These are phyloP conservation scores for Phytophthora hybrid DNA, from an alignment of 352 stramenopile genomes.

Conservation along the genomic window DNA sequence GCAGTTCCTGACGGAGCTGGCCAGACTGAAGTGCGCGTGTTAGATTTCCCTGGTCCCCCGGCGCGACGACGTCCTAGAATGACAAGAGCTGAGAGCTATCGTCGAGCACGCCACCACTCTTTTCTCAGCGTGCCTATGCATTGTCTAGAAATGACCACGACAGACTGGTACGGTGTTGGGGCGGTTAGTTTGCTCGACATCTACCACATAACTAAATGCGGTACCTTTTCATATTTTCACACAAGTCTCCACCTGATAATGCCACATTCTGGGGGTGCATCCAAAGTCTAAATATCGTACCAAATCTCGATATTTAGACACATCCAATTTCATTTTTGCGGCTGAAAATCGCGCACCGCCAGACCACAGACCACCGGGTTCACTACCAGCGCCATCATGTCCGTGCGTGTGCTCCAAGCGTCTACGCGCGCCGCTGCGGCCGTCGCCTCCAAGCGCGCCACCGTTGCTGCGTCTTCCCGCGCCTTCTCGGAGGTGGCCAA, in stretches of 20 bases:
- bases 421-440: constrained; percentile 31
- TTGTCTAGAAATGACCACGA: constrained; percentile 12
- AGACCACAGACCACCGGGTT: constrained; percentile 7
- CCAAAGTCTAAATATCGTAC: constrained; percentile 21
- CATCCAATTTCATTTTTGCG: constrained; percentile 24
- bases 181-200: constrained; percentile 21
- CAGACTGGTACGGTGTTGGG: constrained; percentile 15
- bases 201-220: constrained; percentile 36
- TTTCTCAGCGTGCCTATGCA: constrained; percentile 21
- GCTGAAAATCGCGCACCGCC: constrained; percentile 24
- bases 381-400: constrained; percentile 34
- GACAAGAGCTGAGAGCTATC: constrained; percentile 24
- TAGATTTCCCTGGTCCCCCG: constrained; percentile 31
- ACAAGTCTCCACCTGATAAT: constrained; percentile 9
- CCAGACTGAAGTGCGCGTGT: constrained; percentile 49
- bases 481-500: constrained; percentile 60
- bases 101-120: constrained; percentile 11
- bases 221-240: constrained; percentile 38
- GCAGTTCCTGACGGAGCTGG: constrained; percentile 60
- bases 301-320: constrained; percentile 19
- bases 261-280: constrained; percentile 28
- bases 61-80: constrained; percentile 1
- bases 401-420: constrained; percentile 51
- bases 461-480: constrained; percentile 25
- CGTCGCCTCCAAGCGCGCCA: constrained; percentile 20